Percentiles rank a stretch among this genome's conserved stretches.
Evolutionary conservation across 345 rosid species (phyloP).

Genomic region (Linum lewisii): DNA sequence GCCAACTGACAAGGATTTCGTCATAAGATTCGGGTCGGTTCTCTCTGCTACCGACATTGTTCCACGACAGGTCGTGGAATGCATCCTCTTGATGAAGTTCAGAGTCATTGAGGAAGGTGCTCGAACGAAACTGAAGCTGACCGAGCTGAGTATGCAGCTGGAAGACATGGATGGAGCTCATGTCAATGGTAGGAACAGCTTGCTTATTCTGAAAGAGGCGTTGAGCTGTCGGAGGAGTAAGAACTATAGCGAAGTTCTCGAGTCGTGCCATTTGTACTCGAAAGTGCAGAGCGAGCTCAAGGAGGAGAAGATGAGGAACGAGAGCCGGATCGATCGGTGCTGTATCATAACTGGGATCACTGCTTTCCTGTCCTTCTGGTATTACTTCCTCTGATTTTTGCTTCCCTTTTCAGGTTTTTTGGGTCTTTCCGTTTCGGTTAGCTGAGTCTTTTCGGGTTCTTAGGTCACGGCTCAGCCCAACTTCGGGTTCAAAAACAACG

Average conservation of each 20-base stretch:
- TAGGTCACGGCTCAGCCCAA: too few relatives aligned
- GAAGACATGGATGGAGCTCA: constrained; percentile 78
- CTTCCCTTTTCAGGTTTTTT: not conserved
- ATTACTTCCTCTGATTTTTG: constrained; percentile 36
- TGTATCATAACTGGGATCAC: constrained; percentile 54
- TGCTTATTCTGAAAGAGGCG: constrained; percentile 56
- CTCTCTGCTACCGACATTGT: constrained; percentile 64
- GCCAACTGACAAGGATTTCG: constrained; percentile 74
- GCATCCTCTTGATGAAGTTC: constrained; percentile 63
- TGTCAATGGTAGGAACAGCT: constrained; percentile 64
- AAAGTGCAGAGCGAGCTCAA: constrained; percentile 54
- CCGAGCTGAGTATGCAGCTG: constrained; percentile 72
- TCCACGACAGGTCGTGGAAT: constrained; percentile 59
- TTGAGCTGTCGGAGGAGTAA: constrained; percentile 58
- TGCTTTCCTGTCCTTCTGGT: constrained; percentile 55
- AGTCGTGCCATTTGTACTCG: constrained; percentile 57
- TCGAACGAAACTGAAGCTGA: constrained; percentile 42
- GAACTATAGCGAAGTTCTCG: constrained; percentile 59
- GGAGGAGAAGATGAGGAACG: constrained; percentile 68
- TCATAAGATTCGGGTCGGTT: constrained; percentile 63
- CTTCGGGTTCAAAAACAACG: too few relatives aligned
- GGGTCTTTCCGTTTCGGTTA: too few relatives aligned
- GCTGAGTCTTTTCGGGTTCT: too few relatives aligned
- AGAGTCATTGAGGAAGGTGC: constrained; percentile 38
- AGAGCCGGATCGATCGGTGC: constrained; percentile 52